Base-by-base conservation (phyloP, 768 basidiomycete species). In the Agrocybe pediades region DNA sequence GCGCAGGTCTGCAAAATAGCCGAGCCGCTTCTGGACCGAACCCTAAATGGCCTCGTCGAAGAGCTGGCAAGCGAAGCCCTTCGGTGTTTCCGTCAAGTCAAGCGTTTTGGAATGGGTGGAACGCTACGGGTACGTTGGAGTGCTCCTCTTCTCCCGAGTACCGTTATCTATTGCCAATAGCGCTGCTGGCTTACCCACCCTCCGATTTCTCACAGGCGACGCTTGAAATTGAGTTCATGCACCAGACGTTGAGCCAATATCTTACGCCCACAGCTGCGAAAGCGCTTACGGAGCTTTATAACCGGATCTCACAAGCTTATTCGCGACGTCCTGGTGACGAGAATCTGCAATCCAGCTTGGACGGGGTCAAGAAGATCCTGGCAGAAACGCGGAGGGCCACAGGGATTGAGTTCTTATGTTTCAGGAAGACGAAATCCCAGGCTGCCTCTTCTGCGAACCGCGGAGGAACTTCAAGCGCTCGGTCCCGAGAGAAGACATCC, bases 211-310 rank as follows among this genome's bases (percentile, higher is more conserved):
- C 41, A 41, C 36, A 98, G 95, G 97, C 97, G 13, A 98, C 97
- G 4, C 86, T 99, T 23, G 96, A 98, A 71, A 97, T 98, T 60
- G 97, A 98, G 73, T 98, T 98, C 75, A 87, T 98, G 79, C 96
- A 99, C 70, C 97, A 98, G 74, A 94, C 92, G 6, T 76, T 99
- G 39, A 85, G 87, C 25, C 87, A 90, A 60, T 95, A 96, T 67
- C 90, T 98, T 49, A 89, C 90, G 15, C 77, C 86, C 1, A 65
- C 79, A 6, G 92, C 96, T 13, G 89, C 90, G 29, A 85, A 86
- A 65, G 92, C 86, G 45, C 82, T 99, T 23, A 89, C 92, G 25
- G 90, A 96, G 53, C 79, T 98, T 48, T 99, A 98, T 74, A 91
- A 88, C 67, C 92, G 88, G 62, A 98, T 99, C 59, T 96, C 95